These are phyloP conservation scores for Trichosporon sp. DNA, from an alignment of 1,284 basidiomycete species.

Conservation along the genomic window DNA sequence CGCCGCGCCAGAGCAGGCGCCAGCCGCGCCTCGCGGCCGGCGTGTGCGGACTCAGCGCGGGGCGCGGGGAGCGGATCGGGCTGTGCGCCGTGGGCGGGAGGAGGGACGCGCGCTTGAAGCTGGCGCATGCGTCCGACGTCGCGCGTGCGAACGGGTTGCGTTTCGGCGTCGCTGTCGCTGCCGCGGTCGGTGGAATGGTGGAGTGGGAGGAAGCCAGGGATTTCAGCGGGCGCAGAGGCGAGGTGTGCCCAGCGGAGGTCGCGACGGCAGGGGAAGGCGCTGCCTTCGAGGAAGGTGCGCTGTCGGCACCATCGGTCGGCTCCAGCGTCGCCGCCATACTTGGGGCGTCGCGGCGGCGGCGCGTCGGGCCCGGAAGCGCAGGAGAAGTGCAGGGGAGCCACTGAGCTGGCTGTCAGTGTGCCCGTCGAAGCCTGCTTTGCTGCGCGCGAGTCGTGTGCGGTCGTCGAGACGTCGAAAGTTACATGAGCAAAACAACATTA, in stretches of 20 bases:
- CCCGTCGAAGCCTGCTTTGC: neutral
- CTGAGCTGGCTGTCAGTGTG: neutral
- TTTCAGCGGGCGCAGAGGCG: neutral
- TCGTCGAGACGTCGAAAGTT: neutral
- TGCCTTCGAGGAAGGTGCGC: neutral
- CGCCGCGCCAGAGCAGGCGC: slow-evolving; percentile 48
- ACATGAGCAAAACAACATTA: neutral
- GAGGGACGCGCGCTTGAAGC: slow-evolving; percentile 2
- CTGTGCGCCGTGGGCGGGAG: neutral
- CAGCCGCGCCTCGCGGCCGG: slow-evolving; percentile 19
- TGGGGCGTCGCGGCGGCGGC: neutral
- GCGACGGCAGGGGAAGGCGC: neutral
- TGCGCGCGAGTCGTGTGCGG: neutral
- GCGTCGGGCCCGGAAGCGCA: neutral
- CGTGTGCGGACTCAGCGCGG: neutral
- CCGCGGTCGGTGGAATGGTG: neutral
- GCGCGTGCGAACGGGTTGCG: slow-evolving; percentile 15
- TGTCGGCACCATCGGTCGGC: neutral
- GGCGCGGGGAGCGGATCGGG: neutral
- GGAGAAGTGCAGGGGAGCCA: neutral
- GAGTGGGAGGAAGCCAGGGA: neutral
- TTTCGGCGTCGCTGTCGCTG: neutral
- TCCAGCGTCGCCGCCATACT: neutral
- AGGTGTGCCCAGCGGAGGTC: neutral
- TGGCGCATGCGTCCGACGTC: neutral